These are phyloP conservation scores for Dioscorea dumetorum DNA, from an alignment of 106 monocot species.

Conservation along the genomic window DNA sequence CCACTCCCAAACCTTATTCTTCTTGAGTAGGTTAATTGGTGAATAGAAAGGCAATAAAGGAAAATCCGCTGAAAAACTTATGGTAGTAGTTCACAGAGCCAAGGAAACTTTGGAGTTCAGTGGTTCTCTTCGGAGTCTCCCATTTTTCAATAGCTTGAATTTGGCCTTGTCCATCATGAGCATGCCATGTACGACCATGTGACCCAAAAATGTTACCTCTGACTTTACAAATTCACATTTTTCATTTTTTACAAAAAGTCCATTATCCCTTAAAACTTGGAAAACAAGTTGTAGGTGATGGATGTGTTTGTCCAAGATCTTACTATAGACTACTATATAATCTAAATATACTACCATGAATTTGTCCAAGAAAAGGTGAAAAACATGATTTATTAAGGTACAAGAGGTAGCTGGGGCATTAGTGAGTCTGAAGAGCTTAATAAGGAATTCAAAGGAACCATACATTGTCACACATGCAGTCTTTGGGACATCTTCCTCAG, in stretches of 20 bases:
- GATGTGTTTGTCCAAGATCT: background rate
- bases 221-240: background rate
- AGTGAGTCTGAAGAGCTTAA: slow-evolving; percentile 9
- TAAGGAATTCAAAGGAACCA: slow-evolving; percentile 3
- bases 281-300: background rate
- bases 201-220: background rate
- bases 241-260: background rate
- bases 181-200: background rate
- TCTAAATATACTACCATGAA: slow-evolving; percentile 6
- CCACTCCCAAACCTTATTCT: too few species aligned
- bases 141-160: background rate
- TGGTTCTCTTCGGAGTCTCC: background rate
- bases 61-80: background rate
- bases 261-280: background rate
- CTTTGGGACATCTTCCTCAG: slow-evolving; percentile 7
- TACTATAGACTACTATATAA: slow-evolving; percentile 6
- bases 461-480: slow-evolving; percentile 6
- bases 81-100: background rate
- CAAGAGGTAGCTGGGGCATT: slow-evolving; percentile 6
- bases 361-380: background rate
- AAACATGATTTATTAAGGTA: slow-evolving; percentile 1
- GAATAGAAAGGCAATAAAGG: background rate
- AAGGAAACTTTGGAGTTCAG: background rate
- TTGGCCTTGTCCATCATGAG: background rate
- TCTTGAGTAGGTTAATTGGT: background rate